Conservation (phyloP, 2,329 filamentous ascomycete species). For the Hymenoscyphus albidus region DNA sequence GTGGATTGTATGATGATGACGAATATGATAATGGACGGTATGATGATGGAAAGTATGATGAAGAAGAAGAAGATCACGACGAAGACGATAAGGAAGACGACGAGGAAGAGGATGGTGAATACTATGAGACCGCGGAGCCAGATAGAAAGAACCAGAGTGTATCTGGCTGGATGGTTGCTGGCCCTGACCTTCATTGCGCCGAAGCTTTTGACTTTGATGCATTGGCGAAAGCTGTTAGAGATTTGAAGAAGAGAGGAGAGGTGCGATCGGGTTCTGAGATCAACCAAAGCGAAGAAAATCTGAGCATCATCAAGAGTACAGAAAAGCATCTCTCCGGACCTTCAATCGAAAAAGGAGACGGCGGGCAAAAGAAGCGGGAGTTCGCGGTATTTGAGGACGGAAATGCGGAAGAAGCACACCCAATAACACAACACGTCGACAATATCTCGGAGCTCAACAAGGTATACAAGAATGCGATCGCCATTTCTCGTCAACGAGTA, state of each 20-base stretch:
- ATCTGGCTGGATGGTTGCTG: constrained; percentile 10
- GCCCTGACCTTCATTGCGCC: not conserved
- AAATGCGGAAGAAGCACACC: too few species aligned
- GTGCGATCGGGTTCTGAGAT: not conserved
- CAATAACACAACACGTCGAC: too few species aligned
- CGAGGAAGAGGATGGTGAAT: too few species aligned
- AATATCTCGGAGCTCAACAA: not conserved
- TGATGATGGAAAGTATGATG: not conserved
- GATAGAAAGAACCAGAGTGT: too few species aligned
- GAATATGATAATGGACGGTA: not conserved
- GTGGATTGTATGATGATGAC: too few species aligned
- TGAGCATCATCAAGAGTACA: constrained; percentile 1
- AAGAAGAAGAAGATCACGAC: not conserved
- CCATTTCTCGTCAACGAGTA: constrained; percentile 1
- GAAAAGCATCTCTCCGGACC: too few species aligned
- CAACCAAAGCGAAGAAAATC: not conserved
- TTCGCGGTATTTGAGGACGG: too few species aligned
- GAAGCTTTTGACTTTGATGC: constrained; percentile 21
- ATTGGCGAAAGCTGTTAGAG: constrained; percentile 10
- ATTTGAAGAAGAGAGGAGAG: not conserved
- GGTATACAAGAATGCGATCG: not conserved
- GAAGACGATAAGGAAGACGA: too few species aligned
- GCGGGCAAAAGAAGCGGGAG: too few species aligned
- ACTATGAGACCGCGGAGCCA: too few species aligned
- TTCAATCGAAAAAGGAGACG: too few species aligned